Base-by-base conservation (phyloP, 2,329 filamentous ascomycete genomes). In the Fusarium sp. region DNA sequence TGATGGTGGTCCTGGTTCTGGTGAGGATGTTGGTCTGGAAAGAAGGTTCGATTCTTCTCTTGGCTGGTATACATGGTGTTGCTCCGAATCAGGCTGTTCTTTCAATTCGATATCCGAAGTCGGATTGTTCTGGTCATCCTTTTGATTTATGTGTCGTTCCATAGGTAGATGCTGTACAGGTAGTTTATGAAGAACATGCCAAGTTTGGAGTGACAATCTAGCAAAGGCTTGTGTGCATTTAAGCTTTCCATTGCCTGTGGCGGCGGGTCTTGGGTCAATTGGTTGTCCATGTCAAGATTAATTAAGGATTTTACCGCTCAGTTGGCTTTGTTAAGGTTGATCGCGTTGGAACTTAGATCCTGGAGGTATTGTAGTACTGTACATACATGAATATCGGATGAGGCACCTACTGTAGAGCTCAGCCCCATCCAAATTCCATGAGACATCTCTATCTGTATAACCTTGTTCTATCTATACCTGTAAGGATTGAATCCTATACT, bases 41-140 rank as follows among this genome's bases (percentile, higher is more conserved):
- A 51, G 48, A 12, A 53, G 63, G n/a, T 70, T 53, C 12, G 62
- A 65, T 23, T 69, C 61, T 14, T 62, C 51, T 45, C 30, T 65
- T 23, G 12, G 26, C 9, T 30, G 44, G 19, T 46, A 57, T 28
- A 45, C 30, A 30, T 63, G 46, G 14, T 49, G 42, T 26, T 52
- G 46, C 18, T 46, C 51, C 7, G 34, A 31, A 3, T 37, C 23
- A 10, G 39, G 30, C 10, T 23, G 43, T 42, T 34, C 48, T 7
- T 50, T 50, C 25, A 70, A 26, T 25, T 70, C 67, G 4, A 53
- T 34, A 5, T 16, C 55, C 16, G 50, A 14, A n/a, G 23, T 13
- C 25, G 28, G 13, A 7, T 23, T 46, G 18, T 51, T 39, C 8
- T 49, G 25, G 21, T 8, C 19, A 21, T 41, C 19, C 25, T 63